Conservation (phyloP, 2,329 filamentous ascomycete species). For the Thermoascus crustaceus region DNA sequence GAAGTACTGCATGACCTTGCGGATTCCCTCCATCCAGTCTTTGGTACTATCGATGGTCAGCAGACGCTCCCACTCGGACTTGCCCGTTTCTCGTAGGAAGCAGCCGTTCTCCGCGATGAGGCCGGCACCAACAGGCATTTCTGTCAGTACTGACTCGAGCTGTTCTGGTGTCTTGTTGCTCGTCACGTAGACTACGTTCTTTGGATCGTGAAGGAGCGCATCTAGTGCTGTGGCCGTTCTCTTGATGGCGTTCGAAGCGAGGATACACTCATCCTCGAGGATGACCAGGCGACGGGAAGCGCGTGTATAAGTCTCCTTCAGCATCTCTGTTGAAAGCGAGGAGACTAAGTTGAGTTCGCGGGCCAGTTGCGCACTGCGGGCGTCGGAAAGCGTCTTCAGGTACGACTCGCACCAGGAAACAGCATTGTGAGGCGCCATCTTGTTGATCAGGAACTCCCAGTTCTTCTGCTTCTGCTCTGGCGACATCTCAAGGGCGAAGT, state of each 20-base stretch:
- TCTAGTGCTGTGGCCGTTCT: slow-evolving; percentile 69
- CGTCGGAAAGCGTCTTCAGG: slow-evolving; percentile 58
- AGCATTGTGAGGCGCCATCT: slow-evolving; percentile 71
- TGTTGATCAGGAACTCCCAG: slow-evolving; percentile 64
- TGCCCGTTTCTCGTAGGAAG: slow-evolving; percentile 64
- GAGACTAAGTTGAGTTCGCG: slow-evolving; percentile 75
- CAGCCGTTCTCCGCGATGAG: slow-evolving; percentile 91
- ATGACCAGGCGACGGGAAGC: slow-evolving; percentile 69
- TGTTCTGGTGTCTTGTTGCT: slow-evolving; percentile 76
- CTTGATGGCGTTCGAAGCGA: slow-evolving; percentile 67
- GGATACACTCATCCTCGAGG: slow-evolving; percentile 80
- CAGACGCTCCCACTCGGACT: slow-evolving; percentile 64
- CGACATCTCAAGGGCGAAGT: slow-evolving; percentile 70
- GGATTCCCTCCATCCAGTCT: slow-evolving; percentile 74
- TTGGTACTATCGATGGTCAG: slow-evolving; percentile 61
- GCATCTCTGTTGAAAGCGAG: slow-evolving; percentile 58
- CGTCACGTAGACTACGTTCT: slow-evolving; percentile 85
- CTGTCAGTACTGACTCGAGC: slow-evolving; percentile 67
- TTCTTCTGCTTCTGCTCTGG: slow-evolving; percentile 63
- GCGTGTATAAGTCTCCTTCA: slow-evolving; percentile 57
- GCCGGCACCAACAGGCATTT: slow-evolving; percentile 61
- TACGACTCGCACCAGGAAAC: slow-evolving; percentile 72
- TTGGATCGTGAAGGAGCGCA: slow-evolving; percentile 65
- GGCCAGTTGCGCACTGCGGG: slow-evolving; percentile 69
- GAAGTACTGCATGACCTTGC: slow-evolving; percentile 77